Base-by-base conservation (phyloP, 1,284 basidiomycete species). In the Cutaneotrichosporon curvatum region DNA sequence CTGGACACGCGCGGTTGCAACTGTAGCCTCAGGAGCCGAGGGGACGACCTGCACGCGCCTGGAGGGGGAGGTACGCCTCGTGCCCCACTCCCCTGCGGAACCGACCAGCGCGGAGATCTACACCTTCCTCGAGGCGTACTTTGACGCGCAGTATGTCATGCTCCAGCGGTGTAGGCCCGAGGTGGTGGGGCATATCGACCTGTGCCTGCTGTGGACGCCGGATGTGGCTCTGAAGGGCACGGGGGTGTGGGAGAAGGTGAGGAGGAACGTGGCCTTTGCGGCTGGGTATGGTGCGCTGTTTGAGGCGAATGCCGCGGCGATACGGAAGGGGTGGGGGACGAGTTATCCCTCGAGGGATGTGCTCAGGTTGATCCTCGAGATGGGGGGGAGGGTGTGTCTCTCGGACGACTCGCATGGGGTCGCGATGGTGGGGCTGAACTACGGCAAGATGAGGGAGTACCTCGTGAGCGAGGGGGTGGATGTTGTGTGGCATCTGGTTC, bases 341-440 rank as follows among this genome's bases (percentile, higher is more conserved):
- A 79, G 85, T 4, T 97, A 95, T 71, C 95, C 94, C 0, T 85
- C 78, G 2, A 65, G 71, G 43, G 88, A 94, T 49, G 77, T 95
- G 11, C 71, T 88, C 10, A 61, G 92, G 86, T 65, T 86, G 15
- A 87, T 97, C 50, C 59, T 80, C 12, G 61, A 74, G 16, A 65
- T 76, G 31, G 78, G 78, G 6, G 94, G 94, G 1, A 78, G 81
- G 19, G 78, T 97, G 49, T 81, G 85, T 18, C 76, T 97, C 16
- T 97, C 92, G 2, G 94, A 98, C 67, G 94, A 98, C 70, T 94
- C 91, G 47, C 94, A 98, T 62, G 90, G 90, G 1, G 84, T 88
- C 1, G 78, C 82, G 32, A 82, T 83, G 15, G 90, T 98, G 36
- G 94, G 88, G 0, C 74, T 91, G 44, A 91, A 96, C 68, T 98